Base-by-base conservation (phyloP, 805 yeast genomes). In the Zygoascus flipseniorum region DNA sequence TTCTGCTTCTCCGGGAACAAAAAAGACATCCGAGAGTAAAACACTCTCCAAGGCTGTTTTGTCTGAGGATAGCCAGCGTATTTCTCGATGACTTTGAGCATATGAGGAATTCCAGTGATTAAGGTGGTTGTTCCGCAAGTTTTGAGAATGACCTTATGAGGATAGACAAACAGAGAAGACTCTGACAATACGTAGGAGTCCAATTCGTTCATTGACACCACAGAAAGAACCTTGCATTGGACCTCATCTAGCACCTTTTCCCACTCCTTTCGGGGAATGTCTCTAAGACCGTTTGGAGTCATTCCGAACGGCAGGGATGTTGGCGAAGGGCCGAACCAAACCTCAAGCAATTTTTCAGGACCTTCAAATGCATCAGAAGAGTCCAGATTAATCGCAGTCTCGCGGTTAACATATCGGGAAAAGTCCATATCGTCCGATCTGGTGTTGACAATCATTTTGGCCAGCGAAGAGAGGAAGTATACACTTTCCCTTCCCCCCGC, bases 71-170 rank as follows among this genome's bases (percentile, higher is more conserved):
- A 72, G 51, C 80, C 81, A 70, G 56, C 68, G 53, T 73, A 72
- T 5, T 65, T 56, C 16, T 67, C 60, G 2, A 81, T 77, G 35
- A 78, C 63, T 47, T 79, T 78, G 56, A 86, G 79, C 50, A 92
- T 69, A 50, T 79, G 76, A 28, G 80, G 81, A 28, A 92, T 69
- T 59, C 97, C 92, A 23, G 81, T 78, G 54, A 92, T 75, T 1
- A 96, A 85, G 1, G 96, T 89, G 1, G 98, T 92, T 3, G 97
- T 90, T 8, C 99, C 99, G 68, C 99, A 92, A 5, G 99, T 92
- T 69, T 92, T 92, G 65, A 92, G 76, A 49, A 92, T 82, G 57
- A 93, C 62, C 67, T 86, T 89, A 70, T 89, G 90, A 18, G 86
- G 82, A 66, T 83, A 92, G 28, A 93, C 95, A 70, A 92, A 90